phyloP scores from a whole-genome alignment of 305 asterid species.

The Rubia occidens region DNA sequence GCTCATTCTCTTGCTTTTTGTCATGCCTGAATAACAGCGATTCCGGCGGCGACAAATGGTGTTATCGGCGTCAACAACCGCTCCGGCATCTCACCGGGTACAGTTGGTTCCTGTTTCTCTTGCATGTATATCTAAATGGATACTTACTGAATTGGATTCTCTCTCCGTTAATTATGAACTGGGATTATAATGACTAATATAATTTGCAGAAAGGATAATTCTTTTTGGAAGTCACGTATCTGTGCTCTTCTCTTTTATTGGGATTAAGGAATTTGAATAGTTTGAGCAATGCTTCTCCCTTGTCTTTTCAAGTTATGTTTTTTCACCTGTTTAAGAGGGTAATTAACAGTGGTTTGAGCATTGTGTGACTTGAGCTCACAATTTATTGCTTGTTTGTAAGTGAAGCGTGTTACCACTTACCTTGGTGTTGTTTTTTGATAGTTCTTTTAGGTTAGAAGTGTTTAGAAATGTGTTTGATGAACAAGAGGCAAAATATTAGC shows the following conservation, averaged over 20 bases:
- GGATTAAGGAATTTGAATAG: background rate
- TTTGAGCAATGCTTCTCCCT: background rate
- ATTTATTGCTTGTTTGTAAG: background rate
- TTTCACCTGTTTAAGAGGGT: too few relatives aligned
- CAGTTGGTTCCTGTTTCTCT: background rate
- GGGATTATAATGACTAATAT: too few relatives aligned
- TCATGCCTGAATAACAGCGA: background rate
- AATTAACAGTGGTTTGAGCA: too few relatives aligned
- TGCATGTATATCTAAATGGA: background rate
- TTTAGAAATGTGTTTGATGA: background rate
- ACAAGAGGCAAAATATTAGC: background rate
- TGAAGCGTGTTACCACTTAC: background rate
- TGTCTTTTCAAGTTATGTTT: too few relatives aligned
- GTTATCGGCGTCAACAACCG: conserved; percentile 27
- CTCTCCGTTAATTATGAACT: too few relatives aligned
- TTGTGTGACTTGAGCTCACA: background rate
- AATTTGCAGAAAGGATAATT: too few relatives aligned
- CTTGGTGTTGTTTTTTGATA: background rate
- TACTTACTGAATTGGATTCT: background rate
- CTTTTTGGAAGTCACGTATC: background rate
- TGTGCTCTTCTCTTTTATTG: background rate
- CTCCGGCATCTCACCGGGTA: conserved; percentile 27
- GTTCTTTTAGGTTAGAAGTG: background rate
- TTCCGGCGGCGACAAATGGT: conserved; percentile 31
- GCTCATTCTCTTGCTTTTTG: background rate